Conservation (phyloP, 768 basidiomycete genomes). For the Dacryopinax spathularia region DNA sequence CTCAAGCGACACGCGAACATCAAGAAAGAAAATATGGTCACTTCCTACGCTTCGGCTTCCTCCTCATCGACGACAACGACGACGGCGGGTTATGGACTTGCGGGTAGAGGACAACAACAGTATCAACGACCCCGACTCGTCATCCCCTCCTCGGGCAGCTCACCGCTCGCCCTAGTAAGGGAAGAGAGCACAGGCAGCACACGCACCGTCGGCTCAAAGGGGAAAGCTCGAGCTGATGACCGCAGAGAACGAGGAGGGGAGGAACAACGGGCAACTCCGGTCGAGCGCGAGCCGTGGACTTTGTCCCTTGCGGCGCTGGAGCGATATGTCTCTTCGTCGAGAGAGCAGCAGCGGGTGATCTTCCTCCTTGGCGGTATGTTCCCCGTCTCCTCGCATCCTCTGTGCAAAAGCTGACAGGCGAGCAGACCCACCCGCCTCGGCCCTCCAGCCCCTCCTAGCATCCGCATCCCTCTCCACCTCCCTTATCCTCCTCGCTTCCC, state of each 20-base stretch:
- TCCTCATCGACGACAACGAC: too few species aligned
- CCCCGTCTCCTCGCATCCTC: neutral
- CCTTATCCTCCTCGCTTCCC: constrained; percentile 25
- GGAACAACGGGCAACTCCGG: neutral
- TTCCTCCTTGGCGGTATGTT: neutral
- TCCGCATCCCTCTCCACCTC: constrained; percentile 26
- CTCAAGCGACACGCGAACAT: too few species aligned
- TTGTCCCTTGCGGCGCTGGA: neutral
- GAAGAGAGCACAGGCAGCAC: too few species aligned
- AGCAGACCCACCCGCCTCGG: constrained; percentile 23
- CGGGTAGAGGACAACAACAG: too few species aligned
- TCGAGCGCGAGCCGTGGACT: neutral
- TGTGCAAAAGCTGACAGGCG: neutral
- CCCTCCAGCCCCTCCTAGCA: constrained; percentile 24
- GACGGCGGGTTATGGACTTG: too few species aligned
- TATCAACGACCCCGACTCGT: too few species aligned
- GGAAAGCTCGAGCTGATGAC: neutral
- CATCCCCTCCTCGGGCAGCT: too few species aligned
- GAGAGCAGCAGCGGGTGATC: neutral
- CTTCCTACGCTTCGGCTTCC: too few species aligned
- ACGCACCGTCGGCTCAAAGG: too few species aligned
- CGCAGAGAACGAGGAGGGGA: neutral
- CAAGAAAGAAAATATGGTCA: too few species aligned
- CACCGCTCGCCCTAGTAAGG: too few species aligned
- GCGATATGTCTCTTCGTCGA: neutral